Conservation (phyloP, 1,284 basidiomycete species). For the Stereum hirsutum region DNA sequence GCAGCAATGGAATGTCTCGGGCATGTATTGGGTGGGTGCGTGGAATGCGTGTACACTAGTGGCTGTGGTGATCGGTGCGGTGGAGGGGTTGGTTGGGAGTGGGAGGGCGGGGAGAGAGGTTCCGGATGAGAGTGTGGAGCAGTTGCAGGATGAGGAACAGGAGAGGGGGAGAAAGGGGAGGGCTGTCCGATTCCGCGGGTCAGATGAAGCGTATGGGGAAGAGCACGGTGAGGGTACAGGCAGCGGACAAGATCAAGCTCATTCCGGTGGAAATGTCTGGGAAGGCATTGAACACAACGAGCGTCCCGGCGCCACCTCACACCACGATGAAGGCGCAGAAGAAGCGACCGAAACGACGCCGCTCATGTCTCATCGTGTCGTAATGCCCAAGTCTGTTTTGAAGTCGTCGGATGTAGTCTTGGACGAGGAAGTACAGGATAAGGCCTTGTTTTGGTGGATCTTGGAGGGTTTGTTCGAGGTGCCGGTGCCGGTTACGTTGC, state of each 20-base stretch:
- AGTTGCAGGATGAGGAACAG: too few species aligned
- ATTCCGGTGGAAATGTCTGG: neutral
- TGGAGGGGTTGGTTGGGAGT: conserved; percentile 26
- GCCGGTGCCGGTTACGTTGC: conserved; percentile 45
- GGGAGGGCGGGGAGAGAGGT: conserved; percentile 12
- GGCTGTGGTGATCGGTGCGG: conserved; percentile 33
- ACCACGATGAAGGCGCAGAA: conserved; percentile 23
- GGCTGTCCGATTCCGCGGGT: neutral
- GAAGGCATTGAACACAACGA: neutral
- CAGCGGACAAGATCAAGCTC: neutral
- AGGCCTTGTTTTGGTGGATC: conserved; percentile 51
- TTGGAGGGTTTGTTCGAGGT: conserved; percentile 48
- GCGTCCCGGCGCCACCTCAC: neutral
- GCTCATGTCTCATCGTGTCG: conserved; percentile 21
- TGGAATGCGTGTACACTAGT: conserved; percentile 46
- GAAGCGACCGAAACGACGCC: conserved; percentile 41
- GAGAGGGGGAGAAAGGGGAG: conserved; percentile 6
- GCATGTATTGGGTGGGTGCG: conserved; percentile 28
- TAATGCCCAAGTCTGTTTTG: neutral
- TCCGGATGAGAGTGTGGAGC: too few species aligned
- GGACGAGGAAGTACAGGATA: conserved; percentile 15
- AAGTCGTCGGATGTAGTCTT: neutral
- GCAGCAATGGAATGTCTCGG: conserved; percentile 16
- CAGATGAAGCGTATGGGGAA: conserved; percentile 10
- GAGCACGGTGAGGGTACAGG: neutral